Conservation (phyloP, 2,329 filamentous ascomycete species). For the Purpureocillium takamizusanense region DNA sequence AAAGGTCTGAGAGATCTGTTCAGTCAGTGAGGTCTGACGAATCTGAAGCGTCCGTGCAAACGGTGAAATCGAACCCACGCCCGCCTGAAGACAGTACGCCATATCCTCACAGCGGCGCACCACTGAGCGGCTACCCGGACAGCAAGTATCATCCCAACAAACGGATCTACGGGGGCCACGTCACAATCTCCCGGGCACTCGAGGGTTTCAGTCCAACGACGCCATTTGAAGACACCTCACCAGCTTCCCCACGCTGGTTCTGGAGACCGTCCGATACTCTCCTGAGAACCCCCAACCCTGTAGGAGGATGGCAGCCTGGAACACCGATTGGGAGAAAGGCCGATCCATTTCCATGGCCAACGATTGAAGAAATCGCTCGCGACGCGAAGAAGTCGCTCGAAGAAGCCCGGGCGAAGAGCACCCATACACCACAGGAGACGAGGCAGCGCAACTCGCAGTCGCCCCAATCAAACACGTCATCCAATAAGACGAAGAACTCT, state of each 20-base stretch:
- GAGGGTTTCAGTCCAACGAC: conserved; percentile 8
- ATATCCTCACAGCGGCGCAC: conserved; percentile 14
- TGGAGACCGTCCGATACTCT: conserved; percentile 11
- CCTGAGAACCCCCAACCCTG: conserved; percentile 9
- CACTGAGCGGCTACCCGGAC: conserved; percentile 12
- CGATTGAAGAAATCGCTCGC: conserved; percentile 4
- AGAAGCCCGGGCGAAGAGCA: neutral
- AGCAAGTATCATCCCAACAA: conserved; percentile 5
- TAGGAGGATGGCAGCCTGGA: conserved; percentile 6
- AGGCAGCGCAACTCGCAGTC: conserved; percentile 3
- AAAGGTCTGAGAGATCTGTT: conserved; percentile 11
- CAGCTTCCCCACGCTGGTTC: conserved; percentile 8
- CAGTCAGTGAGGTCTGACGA: conserved; percentile 11
- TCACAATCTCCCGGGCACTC: conserved; percentile 5
- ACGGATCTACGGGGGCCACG: conserved; percentile 10
- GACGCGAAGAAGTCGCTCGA: conserved; percentile 1
- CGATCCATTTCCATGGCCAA: conserved; percentile 14
- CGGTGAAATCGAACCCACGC: conserved; percentile 15
- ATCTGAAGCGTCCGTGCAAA: conserved; percentile 13
- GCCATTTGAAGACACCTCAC: conserved; percentile 11
- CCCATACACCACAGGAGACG: neutral
- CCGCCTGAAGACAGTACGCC: conserved; percentile 21
- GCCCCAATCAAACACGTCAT: conserved; percentile 6
- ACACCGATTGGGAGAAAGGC: conserved; percentile 11
- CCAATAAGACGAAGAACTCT: conserved; percentile 3